Base-by-base conservation (phyloP, 257 asterid genomes). In the Datura wrightii region DNA sequence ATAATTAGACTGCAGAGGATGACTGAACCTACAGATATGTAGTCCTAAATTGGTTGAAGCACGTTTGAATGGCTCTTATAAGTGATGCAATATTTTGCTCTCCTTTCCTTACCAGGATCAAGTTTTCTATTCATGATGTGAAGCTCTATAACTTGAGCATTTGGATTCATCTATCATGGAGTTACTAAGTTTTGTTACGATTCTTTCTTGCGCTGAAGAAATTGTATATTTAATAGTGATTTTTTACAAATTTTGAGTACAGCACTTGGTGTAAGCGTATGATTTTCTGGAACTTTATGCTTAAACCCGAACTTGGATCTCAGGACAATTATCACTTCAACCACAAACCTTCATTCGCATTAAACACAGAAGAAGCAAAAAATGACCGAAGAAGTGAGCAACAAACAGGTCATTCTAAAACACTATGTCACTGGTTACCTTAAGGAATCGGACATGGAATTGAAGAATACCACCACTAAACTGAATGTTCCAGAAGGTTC, bases 341-440 rank as follows among this genome's bases (percentile, higher is more conserved):
- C 24, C 71, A 31, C 71, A 63, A 65, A 19, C 19, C 46, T 36
- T 65, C 19, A 36, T 65, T 65, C 46, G 0, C 74, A 36, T 65
- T 66, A 34, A 69, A 41, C 79, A 69, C 79, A 5, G 79, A 69
- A 41, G 79, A 69, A 41, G 53, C 8, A 0, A 69, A 41, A 66
- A 6, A 88, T 88, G 87, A 74, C 62, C 34, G 83, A 84, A 82
- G 88, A 60, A 81, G 84, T 87, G 83, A 79, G 63, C 81, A 87
- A 89, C 82, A 86, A 84, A 70, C 88, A 89, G 82, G 84, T 89
- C 54, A 48, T 87, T 34, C 79, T 89, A 39, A 89, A 86, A 82
- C 15, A 89, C 50, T 89, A 86, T 37, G 89, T 84, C 24, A 18
- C 34, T 31, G 89, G 92, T 36, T 50, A 82, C 62, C 88, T 91